A percentile compares a stretch with the other conserved stretches of the same genome.
phyloP scores from a whole-genome alignment of 2,329 filamentous ascomycete genomes.

The Biscogniauxia sp. region DNA sequence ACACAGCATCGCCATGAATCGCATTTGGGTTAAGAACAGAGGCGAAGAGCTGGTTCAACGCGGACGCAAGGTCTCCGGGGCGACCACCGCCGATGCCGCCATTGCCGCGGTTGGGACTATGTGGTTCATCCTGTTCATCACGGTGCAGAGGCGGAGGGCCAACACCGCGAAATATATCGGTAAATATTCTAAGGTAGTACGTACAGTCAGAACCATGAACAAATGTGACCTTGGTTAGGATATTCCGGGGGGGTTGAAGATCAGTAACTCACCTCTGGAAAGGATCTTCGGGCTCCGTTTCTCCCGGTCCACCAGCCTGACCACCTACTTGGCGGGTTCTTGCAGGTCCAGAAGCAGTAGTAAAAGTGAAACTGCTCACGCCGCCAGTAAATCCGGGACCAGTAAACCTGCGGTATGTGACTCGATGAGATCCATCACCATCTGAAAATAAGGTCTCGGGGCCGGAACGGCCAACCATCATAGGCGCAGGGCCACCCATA shows the following conservation, averaged over 20 bases:
- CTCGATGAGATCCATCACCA: slow-evolving; percentile 15
- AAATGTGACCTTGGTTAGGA: not conserved
- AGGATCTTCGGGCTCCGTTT: slow-evolving; percentile 33
- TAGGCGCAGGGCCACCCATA: slow-evolving; percentile 22
- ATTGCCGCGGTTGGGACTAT: slow-evolving; percentile 21
- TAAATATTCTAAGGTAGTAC: slow-evolving; percentile 42
- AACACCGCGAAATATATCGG: slow-evolving; percentile 41
- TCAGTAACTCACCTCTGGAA: slow-evolving; percentile 47
- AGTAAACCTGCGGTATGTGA: slow-evolving; percentile 35
- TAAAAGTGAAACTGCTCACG: slow-evolving; percentile 49
- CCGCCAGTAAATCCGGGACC: slow-evolving; percentile 37
- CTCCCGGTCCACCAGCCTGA: slow-evolving; percentile 7
- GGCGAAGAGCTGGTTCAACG: slow-evolving; percentile 53
- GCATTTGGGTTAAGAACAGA: slow-evolving; percentile 51
- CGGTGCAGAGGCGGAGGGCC: slow-evolving; percentile 33
- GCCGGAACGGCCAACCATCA: slow-evolving; percentile 23
- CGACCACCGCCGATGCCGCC: slow-evolving; percentile 17
- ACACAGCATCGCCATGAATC: slow-evolving; percentile 75
- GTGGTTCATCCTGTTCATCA: slow-evolving; percentile 14
- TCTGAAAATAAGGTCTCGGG: slow-evolving; percentile 24
- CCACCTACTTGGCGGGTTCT: slow-evolving; percentile 14
- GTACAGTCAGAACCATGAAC: slow-evolving; percentile 30
- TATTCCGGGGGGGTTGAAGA: not conserved
- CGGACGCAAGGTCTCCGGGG: slow-evolving; percentile 33
- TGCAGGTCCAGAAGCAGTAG: slow-evolving; percentile 36